Evolutionary conservation across 2,329 filamentous ascomycete genomes (phyloP).

Genomic region (Arthrobotrys pseudoclavata): DNA sequence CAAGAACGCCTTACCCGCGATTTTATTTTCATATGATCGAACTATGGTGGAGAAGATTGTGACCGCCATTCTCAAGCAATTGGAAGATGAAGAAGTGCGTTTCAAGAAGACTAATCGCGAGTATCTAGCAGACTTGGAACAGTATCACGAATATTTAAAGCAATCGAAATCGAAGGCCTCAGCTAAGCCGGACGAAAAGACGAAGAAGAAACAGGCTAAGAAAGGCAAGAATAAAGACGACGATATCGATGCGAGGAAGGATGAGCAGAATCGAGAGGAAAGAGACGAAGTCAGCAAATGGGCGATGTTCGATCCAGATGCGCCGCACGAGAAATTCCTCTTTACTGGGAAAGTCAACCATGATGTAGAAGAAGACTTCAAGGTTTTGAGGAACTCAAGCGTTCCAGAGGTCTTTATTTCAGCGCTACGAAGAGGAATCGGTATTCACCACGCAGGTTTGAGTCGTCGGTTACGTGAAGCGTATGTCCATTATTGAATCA

Average conservation of each 20-base stretch:
- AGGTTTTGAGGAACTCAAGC: constrained; percentile 70
- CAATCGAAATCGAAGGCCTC: constrained; percentile 65
- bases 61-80: constrained; percentile 69
- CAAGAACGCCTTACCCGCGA: constrained; percentile 77
- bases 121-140: constrained; percentile 74
- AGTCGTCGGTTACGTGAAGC: constrained; percentile 76
- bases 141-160: constrained; percentile 69
- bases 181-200: constrained; percentile 15
- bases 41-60: constrained; percentile 71
- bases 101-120: constrained; percentile 73
- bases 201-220: constrained; percentile 65
- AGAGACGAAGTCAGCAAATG: constrained; percentile 71
- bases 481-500: constrained; percentile 65
- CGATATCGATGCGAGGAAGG: constrained; percentile 71
- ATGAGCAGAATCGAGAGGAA: constrained; percentile 66
- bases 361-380: constrained; percentile 73
- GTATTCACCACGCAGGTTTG: constrained; percentile 84
- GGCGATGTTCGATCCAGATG: constrained; percentile 77
- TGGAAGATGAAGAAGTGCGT: constrained; percentile 71
- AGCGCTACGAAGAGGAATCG: constrained; percentile 77
- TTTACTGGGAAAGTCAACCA: constrained; percentile 73
- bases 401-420: constrained; percentile 72
- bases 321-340: constrained; percentile 74
- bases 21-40: constrained; percentile 83
- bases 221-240: constrained; percentile 68